A percentile compares a stretch with the other conserved stretches of the same genome.
phyloP scores from a whole-genome alignment of 2,329 filamentous ascomycete genomes.

The Beauveria asiatica region DNA sequence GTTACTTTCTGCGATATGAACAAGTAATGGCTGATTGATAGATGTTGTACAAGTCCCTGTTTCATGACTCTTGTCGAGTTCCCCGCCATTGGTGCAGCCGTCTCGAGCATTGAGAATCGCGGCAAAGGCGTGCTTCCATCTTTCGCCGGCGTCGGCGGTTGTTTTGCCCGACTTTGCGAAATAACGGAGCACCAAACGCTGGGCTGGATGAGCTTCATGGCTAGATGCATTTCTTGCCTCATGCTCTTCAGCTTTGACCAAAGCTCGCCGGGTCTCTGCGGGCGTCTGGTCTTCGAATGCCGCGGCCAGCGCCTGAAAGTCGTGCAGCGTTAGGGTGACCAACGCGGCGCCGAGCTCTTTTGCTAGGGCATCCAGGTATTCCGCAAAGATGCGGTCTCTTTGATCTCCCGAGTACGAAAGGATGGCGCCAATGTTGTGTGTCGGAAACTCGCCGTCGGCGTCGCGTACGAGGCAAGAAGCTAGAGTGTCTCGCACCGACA shows the following conservation, averaged over 20 bases:
- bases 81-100: neutral
- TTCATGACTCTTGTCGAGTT: no score
- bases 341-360: neutral
- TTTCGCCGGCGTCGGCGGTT: no score
- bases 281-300: neutral
- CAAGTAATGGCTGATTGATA: neutral
- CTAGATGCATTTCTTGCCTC: no score
- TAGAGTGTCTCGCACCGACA: neutral
- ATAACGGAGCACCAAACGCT: neutral
- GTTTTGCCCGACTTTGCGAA: neutral
- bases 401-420: neutral
- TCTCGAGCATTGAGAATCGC: neutral
- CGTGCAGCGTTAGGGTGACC: neutral
- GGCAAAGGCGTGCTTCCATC: neutral
- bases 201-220: neutral
- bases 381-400: neutral
- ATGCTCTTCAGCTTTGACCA: neutral
- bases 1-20: neutral
- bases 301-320: neutral
- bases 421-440: neutral
- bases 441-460: neutral
- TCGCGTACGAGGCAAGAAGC: neutral
- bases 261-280: neutral
- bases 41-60: neutral
- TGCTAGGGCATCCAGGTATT: neutral